Base-by-base conservation (phyloP, 129 eudicot species). In the Ambrosia trifida region DNA sequence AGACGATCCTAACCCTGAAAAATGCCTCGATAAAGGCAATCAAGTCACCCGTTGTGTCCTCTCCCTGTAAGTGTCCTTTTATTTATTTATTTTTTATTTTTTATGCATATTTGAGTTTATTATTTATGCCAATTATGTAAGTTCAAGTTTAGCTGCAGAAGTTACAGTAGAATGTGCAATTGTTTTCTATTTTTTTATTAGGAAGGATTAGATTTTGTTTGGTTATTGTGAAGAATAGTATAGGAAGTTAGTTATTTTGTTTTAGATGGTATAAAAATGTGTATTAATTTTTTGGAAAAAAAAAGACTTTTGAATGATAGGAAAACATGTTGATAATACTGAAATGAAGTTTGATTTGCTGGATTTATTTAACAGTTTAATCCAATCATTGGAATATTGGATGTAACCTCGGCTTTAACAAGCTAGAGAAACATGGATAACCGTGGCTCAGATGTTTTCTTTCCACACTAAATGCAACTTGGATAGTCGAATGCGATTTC, bases 1-100 rank as follows among this genome's bases (percentile, higher is more conserved):
- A 85, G 73, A 81, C 50, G 91, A 91, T 68, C 87, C 90, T 1
- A 91, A 88, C 66, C 97, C 97, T 7, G 97, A 88, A 78, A 86
- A 88, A 65, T 86, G 96, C 79, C 93, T 91, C 54, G 87, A 91
- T 16, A 91, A 84, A 73, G 97, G 97, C 56, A 82, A 66, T 6
- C 83, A 82, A 78, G 96, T 91, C 46, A 91, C 93, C 53, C 85
- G 87, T 60, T 91, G 97, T 52, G 93, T 91, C 45, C 72, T 86
- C 47, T 67, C 81, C 79, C 75, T 86, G 97, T 88, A 81, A 91
- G 91, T 24, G 28, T 24, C 28, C 1, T 24, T 24, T 24, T 24
- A 24, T 24, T 24, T 24, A 24, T 24, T 24, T 24, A 24, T 24
- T 24, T 67, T 30, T n/a, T 47, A 9, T 9, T 53, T 24, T 35